Evolutionary conservation across 805 yeast genomes (phyloP).

Genomic region (Metschnikowia borealis): DNA sequence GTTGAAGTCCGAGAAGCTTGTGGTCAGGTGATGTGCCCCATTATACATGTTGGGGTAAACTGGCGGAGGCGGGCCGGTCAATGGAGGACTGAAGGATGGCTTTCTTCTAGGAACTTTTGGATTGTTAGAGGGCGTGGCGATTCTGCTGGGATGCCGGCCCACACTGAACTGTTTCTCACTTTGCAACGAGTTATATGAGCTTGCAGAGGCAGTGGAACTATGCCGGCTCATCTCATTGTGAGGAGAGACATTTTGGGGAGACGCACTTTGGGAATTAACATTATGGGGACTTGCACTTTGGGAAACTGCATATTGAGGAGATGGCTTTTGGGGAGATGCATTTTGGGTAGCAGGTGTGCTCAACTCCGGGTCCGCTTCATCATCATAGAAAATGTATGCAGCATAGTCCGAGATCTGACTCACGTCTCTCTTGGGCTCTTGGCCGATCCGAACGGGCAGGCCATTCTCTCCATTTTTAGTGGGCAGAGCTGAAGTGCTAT

Average conservation of each 20-base stretch:
- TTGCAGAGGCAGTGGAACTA: constrained; percentile 9
- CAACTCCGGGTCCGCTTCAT: neutral
- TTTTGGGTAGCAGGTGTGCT: too few relatives aligned
- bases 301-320: too few relatives aligned
- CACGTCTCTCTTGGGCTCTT: neutral
- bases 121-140: constrained; percentile 10
- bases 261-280: neutral
- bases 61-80: constrained; percentile 19
- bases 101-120: neutral
- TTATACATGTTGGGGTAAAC: constrained; percentile 6
- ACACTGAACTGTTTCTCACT: constrained; percentile 23
- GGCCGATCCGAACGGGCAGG: neutral
- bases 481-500: neutral
- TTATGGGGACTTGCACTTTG: too few relatives aligned
- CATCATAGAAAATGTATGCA: constrained; percentile 11
- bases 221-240: neutral
- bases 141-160: constrained; percentile 12
- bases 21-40: neutral
- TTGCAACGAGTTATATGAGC: constrained; percentile 30
- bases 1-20: neutral
- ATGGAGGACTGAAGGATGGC: constrained; percentile 13
- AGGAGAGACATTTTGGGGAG: neutral
- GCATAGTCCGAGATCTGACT: constrained; percentile 17
- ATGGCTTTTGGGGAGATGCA: neutral
- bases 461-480: neutral